Evolutionary conservation across 768 basidiomycete genomes (phyloP).

Genomic region (Lyophyllum atratum): DNA sequence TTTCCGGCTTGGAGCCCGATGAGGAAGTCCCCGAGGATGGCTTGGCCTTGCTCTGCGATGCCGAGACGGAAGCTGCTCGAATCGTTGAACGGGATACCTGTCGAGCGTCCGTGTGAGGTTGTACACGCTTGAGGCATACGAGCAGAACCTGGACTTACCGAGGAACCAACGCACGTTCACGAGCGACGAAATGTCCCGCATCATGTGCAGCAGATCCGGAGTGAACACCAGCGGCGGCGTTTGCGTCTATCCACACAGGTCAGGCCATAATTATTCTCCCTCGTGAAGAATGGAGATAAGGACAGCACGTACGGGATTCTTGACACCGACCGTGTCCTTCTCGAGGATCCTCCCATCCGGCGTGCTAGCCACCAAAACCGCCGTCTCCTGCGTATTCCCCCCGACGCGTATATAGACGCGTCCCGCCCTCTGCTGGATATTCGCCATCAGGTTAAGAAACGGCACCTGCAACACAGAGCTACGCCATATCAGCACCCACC

Average conservation of each 20-base stretch:
- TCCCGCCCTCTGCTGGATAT: conserved; percentile 67
- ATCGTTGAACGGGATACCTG: conserved; percentile 68
- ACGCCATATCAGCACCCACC: conserved; percentile 22
- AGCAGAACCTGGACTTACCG: conserved; percentile 28
- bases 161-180: conserved; percentile 70
- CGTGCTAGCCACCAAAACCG: conserved; percentile 49
- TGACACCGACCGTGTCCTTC: conserved; percentile 18
- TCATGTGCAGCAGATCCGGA: conserved; percentile 63
- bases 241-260: conserved; percentile 44
- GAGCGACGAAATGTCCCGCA: conserved; percentile 61
- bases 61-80: conserved; percentile 51
- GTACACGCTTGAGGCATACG: neutral
- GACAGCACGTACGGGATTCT: conserved; percentile 15
- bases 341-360: conserved; percentile 37
- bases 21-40: conserved; percentile 68
- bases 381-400: conserved; percentile 79
- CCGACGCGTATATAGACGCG: conserved; percentile 68
- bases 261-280: too few species aligned
- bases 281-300: too few species aligned
- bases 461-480: conserved; percentile 41
- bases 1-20: conserved; percentile 75
- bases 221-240: conserved; percentile 72
- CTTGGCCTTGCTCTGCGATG: conserved; percentile 62
- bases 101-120: neutral
- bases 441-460: conserved; percentile 80